These are phyloP conservation scores for Neopestalotiopsis clavispora DNA, from an alignment of 2,329 filamentous ascomycete genomes.

Conservation along the genomic window DNA sequence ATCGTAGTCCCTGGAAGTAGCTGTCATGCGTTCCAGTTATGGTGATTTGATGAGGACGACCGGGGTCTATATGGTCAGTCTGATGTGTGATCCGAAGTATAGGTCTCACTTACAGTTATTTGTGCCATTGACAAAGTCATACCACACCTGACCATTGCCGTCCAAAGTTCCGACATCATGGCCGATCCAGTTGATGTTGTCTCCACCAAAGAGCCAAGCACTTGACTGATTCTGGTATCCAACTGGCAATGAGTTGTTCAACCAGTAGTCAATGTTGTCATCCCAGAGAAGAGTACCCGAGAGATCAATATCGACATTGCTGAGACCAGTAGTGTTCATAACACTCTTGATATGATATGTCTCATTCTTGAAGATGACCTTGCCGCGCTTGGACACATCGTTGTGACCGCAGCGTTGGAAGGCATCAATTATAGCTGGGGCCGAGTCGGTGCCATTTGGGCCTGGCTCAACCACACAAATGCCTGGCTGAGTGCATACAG, in stretches of 20 bases:
- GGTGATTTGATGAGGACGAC: conserved; percentile 55
- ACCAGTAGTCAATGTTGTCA: conserved; percentile 49
- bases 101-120: neutral
- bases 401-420: conserved; percentile 34
- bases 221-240: conserved; percentile 61
- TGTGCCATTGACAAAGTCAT: conserved; percentile 10
- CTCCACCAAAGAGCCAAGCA: conserved; percentile 59
- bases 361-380: conserved; percentile 38
- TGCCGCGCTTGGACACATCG: conserved; percentile 20
- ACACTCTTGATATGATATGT: conserved; percentile 40
- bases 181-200: conserved; percentile 53
- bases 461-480: conserved; percentile 36
- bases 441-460: conserved; percentile 35
- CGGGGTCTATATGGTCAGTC: conserved; percentile 34
- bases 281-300: conserved; percentile 11
- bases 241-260: conserved; percentile 52
- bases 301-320: conserved; percentile 49
- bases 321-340: conserved; percentile 39
- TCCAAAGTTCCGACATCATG: conserved; percentile 58
- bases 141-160: conserved; percentile 52
- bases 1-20: conserved; percentile 47
- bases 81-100: neutral
- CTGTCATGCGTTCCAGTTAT: conserved; percentile 49
- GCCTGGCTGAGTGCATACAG: neutral
- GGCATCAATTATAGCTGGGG: conserved; percentile 35